Evolutionary conservation across 331 rosid genomes (phyloP), one percentile per base, ranked within the genome.

Genomic region (Quercus phellos): DNA sequence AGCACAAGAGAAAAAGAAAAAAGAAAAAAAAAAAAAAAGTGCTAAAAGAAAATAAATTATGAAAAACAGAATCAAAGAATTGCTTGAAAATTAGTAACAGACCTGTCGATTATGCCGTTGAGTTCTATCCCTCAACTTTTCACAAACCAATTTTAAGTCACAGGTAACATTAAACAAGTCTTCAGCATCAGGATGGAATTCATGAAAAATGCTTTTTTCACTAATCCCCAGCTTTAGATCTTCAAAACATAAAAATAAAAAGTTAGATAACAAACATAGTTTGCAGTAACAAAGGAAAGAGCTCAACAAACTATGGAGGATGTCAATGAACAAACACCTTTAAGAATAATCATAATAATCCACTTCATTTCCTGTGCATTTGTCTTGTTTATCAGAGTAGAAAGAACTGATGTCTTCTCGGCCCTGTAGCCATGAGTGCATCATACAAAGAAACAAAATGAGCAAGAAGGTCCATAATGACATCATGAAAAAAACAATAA

Each of bases 351-450:
- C 98, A 92, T 92, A 86, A 94, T 85, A 73, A 92, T 92, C 98
- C 97, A 94, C 88, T 94, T 94, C 98, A 94, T 92, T 86, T 94
- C 97, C 78, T 88, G 93, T 55, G 98, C 97, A 83, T 92, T 92
- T 74, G 97, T 90, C 92, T 87, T 89, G 75, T 79, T 87, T 63
- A 94, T 91, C 80, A 94, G 82, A 54, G 93, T 87, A 71, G 94
- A 87, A 88, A 94, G 91, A 73, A 94, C 88, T 79, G 82, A 76
- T 56, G 78, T 87, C 88, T 94, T 94, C 87, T 89, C 93, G 32
- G 88, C 77, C 88, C 97, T 92, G 87, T 77, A 77, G 61, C 61
- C 80, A 88, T 58, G 35, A 70, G 78, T 61, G 70, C 17, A 22
- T 77, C 74, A 85, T 60, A 42, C 22, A 77, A 72, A 59, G 55